Evolutionary conservation across 352 stramenopile species (phyloP).

Genomic region (Pythium oligandrum): DNA sequence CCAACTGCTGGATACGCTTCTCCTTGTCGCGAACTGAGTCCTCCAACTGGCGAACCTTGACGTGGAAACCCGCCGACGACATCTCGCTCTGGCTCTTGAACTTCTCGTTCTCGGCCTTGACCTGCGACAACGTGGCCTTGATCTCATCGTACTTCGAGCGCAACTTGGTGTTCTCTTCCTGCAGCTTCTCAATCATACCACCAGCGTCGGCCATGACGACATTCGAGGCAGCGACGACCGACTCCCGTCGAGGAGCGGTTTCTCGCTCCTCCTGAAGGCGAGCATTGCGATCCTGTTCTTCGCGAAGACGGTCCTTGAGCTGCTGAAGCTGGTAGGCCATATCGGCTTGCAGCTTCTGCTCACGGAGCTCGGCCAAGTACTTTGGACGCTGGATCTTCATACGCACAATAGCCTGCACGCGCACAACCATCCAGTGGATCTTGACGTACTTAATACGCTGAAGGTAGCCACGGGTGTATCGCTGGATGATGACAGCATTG

Average conservation of each 20-base stretch:
- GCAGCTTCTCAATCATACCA: constrained; percentile 74
- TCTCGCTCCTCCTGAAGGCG: constrained; percentile 52
- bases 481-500: constrained; percentile 64
- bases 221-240: constrained; percentile 47
- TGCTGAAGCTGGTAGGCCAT: constrained; percentile 83
- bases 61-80: constrained; percentile 63
- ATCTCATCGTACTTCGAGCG: constrained; percentile 80
- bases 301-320: constrained; percentile 69
- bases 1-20: constrained; percentile 65
- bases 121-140: constrained; percentile 27
- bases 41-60: constrained; percentile 79
- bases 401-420: constrained; percentile 56
- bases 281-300: constrained; percentile 77
- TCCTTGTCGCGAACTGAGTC: constrained; percentile 79
- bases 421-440: constrained; percentile 33
- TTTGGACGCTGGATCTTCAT: constrained; percentile 83
- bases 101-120: constrained; percentile 71
- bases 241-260: constrained; percentile 18
- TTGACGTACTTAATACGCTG: constrained; percentile 32
- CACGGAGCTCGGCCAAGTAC: constrained; percentile 63
- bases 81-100: constrained; percentile 76
- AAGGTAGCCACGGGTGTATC: constrained; percentile 53
- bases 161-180: constrained; percentile 62
- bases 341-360: constrained; percentile 80
- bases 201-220: constrained; percentile 84